Percentiles rank a stretch among this genome's conserved stretches.
These are phyloP conservation scores for Delphinella strobiligena DNA, from an alignment of 2,329 filamentous ascomycete species.

Conservation along the genomic window DNA sequence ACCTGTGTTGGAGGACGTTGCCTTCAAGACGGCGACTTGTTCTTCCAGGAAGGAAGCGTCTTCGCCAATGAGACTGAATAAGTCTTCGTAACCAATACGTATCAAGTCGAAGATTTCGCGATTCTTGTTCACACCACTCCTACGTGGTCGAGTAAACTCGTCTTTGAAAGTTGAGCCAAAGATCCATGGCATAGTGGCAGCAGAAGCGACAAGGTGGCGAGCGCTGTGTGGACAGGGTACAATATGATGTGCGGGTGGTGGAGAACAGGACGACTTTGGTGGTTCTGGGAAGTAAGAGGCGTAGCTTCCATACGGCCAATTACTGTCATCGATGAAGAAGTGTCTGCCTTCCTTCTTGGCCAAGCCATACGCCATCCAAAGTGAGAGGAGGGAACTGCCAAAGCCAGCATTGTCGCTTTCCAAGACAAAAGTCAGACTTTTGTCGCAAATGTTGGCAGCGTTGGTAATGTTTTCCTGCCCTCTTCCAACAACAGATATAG, in stretches of 20 bases:
- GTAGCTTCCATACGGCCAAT: constrained; percentile 72
- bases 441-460: constrained; percentile 43
- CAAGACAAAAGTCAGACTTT: constrained; percentile 65
- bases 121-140: constrained; percentile 27
- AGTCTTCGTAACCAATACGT: constrained; percentile 56
- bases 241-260: constrained; percentile 63
- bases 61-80: constrained; percentile 57
- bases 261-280: constrained; percentile 52
- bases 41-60: constrained; percentile 53
- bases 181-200: constrained; percentile 51
- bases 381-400: constrained; percentile 60
- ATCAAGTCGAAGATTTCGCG: constrained; percentile 55
- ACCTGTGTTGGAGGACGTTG: constrained; percentile 31
- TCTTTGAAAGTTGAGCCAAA: constrained; percentile 46
- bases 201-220: constrained; percentile 61
- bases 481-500: constrained; percentile 12
- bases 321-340: constrained; percentile 76
- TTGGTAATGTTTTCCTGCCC: constrained; percentile 8
- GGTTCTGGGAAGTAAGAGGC: constrained; percentile 58
- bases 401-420: constrained; percentile 65
- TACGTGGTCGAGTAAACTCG: constrained; percentile 8
- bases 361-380: constrained; percentile 77
- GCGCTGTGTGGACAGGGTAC: constrained; percentile 69
- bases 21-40: constrained; percentile 46
- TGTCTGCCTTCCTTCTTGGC: constrained; percentile 60